phyloP scores from a whole-genome alignment of 2,329 filamentous ascomycete genomes.

The Moelleriella libera region DNA sequence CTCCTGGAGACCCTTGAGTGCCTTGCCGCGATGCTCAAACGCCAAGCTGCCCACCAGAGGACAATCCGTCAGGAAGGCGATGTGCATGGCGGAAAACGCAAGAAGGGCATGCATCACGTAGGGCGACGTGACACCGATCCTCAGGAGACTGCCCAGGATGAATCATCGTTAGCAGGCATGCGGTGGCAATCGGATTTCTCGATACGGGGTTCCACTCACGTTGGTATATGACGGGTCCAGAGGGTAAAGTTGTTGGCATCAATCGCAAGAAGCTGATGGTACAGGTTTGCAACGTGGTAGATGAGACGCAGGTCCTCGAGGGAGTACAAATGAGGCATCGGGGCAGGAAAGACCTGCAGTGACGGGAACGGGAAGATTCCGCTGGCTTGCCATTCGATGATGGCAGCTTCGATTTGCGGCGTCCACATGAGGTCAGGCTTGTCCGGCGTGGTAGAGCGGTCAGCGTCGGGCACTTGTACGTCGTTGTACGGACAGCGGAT shows the following conservation, averaged over 20 bases:
- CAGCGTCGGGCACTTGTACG: conserved; percentile 48
- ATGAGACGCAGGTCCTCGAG: conserved; percentile 75
- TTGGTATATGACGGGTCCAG: conserved; percentile 87
- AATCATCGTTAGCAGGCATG: not conserved
- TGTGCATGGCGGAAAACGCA: conserved; percentile 86
- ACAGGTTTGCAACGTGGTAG: conserved; percentile 78
- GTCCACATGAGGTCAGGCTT: conserved; percentile 70
- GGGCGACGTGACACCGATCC: conserved; percentile 64
- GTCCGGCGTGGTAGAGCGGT: conserved; percentile 44
- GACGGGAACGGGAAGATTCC: conserved; percentile 77
- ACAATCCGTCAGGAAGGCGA: conserved; percentile 80
- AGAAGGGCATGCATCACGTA: conserved; percentile 93
- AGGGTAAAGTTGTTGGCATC: conserved; percentile 74
- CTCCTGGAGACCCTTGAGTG: conserved; percentile 76
- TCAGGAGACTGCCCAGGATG: conserved; percentile 31
- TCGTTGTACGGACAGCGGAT: conserved; percentile 98
- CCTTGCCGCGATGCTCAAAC: conserved; percentile 75
- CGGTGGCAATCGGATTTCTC: not conserved
- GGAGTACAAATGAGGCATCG: conserved; percentile 58
- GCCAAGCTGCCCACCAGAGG: conserved; percentile 76
- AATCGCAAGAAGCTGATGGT: conserved; percentile 64
- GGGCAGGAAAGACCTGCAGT: conserved; percentile 61
- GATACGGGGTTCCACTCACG: conserved; percentile 41
- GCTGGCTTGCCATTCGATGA: conserved; percentile 72
- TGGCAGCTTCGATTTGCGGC: conserved; percentile 66